Base-by-base conservation (phyloP, 441 rosid genomes). In the Pelargonium myrrhifolium region DNA sequence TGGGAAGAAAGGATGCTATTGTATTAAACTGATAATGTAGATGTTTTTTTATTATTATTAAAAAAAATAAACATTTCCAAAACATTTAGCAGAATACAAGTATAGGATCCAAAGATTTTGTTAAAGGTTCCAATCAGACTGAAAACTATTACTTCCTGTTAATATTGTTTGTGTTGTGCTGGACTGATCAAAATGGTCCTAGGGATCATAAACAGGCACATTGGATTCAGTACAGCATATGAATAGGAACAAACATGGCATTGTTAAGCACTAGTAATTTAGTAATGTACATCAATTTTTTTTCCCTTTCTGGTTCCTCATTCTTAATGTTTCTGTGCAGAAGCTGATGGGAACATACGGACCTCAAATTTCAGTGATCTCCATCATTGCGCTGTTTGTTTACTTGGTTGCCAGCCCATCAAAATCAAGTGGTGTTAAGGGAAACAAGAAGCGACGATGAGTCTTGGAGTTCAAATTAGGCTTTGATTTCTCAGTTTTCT, bases 381-480 rank as follows among this genome's bases (percentile, higher is more conserved):
- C 83, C 65, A 85, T 92, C 47, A 65, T 94, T 45, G 88, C 80
- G 66, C 66, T 86, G 77, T 94, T 94, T 64, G 77, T 92, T 45
- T 86, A 82, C 85, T 74, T 92, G 75, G 43, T 94, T 40, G 71
- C 81, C 26, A 65, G 80, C 53, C 98, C 98, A 49, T 49, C 55
- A 49, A 49, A 49, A 72, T 81, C 89, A 6, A 65, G 81, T 40
- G 78, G 77, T 20, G 81, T 86, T 22, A 91, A 86, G 74, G 82
- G 79, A 22, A 78, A 90, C 93, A 92, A 89, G 88, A 94, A 94
- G 87, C 92, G 70, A 82, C 91, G 94, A 10, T 49, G 15, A 49
- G 55, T 17, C 18, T 14, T 11, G 6, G 47, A 42, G 31, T 28
- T 28, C 31, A 28, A 28, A 28, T 28, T 28, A 28, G 31, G 31